Evolutionary conservation across 495 filamentous ascomycete genomes (phyloP).

Genomic region (Penicillium chermesinum): DNA sequence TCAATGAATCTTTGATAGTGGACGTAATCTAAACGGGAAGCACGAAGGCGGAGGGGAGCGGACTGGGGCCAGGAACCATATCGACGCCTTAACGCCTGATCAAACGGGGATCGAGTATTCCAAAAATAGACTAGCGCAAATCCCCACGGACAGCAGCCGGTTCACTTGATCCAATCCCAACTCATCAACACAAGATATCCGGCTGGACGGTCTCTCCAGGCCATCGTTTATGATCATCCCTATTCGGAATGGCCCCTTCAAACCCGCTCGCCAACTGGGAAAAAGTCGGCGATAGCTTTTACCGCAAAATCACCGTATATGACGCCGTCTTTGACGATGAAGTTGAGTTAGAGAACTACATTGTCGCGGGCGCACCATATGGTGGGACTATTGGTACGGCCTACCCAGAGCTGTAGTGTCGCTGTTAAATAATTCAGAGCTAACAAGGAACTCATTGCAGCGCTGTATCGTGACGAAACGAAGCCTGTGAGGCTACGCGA

Average conservation of each 20-base stretch:
- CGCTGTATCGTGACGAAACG: conserved; percentile 81
- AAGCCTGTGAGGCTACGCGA: conserved; percentile 76
- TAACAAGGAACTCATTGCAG: conserved; percentile 37
- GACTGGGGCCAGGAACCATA: neutral
- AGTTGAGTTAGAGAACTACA: conserved; percentile 90
- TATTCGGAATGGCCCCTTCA: conserved; percentile 35
- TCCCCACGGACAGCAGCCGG: conserved; percentile 4
- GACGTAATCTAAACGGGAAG: neutral
- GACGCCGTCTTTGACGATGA: conserved; percentile 87
- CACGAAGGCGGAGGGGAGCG: neutral
- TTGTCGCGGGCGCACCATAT: conserved; percentile 89
- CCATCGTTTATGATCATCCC: conserved; percentile 9
- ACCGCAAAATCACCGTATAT: conserved; percentile 89
- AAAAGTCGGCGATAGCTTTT: conserved; percentile 83
- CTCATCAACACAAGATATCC: conserved; percentile 19
- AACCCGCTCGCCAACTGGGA: conserved; percentile 90
- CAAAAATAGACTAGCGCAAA: conserved; percentile 14
- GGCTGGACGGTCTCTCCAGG: conserved; percentile 13
- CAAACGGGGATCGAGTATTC: conserved; percentile 4
- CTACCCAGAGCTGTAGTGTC: neutral
- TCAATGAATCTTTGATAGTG: neutral
- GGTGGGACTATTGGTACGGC: conserved; percentile 82
- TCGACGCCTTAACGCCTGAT: conserved; percentile 9
- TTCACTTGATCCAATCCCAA: conserved; percentile 10
- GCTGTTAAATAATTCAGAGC: neutral